Conservation (phyloP, 371 early-diverging fungal species). For the Lichtheimia hyalospora region DNA sequence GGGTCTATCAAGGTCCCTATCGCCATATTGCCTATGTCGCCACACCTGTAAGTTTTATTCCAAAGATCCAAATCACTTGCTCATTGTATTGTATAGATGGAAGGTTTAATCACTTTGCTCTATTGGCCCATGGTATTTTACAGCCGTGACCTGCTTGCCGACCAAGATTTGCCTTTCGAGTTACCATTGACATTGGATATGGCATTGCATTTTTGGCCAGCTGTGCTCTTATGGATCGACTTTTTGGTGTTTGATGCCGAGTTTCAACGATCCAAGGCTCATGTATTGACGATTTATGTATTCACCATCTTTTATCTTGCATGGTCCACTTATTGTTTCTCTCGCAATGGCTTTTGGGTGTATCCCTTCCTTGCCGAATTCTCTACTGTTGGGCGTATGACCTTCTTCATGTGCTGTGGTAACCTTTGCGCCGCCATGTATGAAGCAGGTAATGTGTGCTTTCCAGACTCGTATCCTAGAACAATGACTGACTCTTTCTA, state of each 20-base stretch:
- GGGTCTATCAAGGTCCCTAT: conserved; percentile 3
- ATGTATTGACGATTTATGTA: conserved; percentile 18
- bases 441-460: conserved; percentile 18
- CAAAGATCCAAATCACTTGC: neutral
- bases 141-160: conserved; percentile 14
- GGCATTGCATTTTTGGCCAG: conserved; percentile 29
- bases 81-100: conserved; percentile 16
- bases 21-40: conserved; percentile 13
- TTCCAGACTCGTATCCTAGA: neutral
- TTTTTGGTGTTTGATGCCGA: conserved; percentile 23
- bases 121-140: conserved; percentile 28
- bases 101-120: conserved; percentile 23
- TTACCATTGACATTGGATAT: conserved; percentile 21
- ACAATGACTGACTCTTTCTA: neutral
- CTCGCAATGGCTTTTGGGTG: conserved; percentile 23
- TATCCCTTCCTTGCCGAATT: conserved; percentile 27
- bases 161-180: conserved; percentile 16
- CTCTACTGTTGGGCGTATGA: conserved; percentile 10
- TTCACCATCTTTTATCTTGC: conserved; percentile 19
- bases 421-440: conserved; percentile 20
- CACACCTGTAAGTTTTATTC: conserved; percentile 13
- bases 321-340: conserved; percentile 23
- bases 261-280: conserved; percentile 17
- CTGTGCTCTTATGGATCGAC: conserved; percentile 23
- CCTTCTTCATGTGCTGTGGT: conserved; percentile 21